Evolutionary conservation across 177 flowering plant genomes (phyloP).

Genomic region (Tripterygium wilfordii): DNA sequence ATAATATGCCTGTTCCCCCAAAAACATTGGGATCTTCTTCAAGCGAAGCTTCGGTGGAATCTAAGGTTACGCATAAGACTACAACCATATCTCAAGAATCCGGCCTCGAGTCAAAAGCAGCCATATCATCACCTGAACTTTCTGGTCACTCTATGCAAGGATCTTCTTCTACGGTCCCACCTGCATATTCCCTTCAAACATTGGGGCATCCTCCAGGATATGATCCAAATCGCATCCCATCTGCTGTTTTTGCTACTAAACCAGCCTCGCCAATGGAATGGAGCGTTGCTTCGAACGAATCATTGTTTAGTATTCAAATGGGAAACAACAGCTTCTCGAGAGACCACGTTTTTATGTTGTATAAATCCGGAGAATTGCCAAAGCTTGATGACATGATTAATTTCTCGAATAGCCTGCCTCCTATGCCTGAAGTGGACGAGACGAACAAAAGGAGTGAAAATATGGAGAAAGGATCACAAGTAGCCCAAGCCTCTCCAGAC

Average conservation of each 20-base stretch:
- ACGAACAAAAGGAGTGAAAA: constrained; percentile 2
- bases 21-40: too few species aligned
- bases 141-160: too few species aligned
- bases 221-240: constrained; percentile 43
- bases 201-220: constrained; percentile 4
- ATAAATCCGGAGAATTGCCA: constrained; percentile 27
- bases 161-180: too few species aligned
- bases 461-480: neutral
- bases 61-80: neutral
- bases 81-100: neutral
- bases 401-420: constrained; percentile 4
- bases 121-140: neutral
- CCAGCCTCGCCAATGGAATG: constrained; percentile 30
- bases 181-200: too few species aligned
- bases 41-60: constrained; percentile 4
- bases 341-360: constrained; percentile 14
- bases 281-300: constrained; percentile 51
- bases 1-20: too few species aligned
- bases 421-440: constrained; percentile 10
- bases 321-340: constrained; percentile 37
- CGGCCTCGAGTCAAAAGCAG: neutral
- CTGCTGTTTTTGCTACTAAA: constrained; percentile 28
- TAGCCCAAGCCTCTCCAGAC: neutral
- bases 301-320: constrained; percentile 44
- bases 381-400: constrained; percentile 14